phyloP scores from a whole-genome alignment of 192 early-diverging fungal genomes.

The Linnemannia schmuckeri region DNA sequence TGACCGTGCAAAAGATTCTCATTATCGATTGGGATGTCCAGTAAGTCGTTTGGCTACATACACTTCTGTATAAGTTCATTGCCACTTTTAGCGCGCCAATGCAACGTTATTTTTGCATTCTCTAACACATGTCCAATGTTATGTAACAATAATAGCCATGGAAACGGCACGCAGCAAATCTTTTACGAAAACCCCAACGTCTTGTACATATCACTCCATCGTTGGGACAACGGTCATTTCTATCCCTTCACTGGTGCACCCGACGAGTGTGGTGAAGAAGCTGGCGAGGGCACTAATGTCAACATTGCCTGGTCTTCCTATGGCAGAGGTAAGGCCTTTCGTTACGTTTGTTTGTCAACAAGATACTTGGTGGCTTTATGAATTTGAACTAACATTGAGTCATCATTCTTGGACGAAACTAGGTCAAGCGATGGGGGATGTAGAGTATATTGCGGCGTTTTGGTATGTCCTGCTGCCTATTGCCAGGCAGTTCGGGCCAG shows the following conservation, averaged over 20 bases:
- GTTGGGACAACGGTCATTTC: constrained; percentile 78
- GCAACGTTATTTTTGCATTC: too few species aligned
- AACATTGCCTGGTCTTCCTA: constrained; percentile 62
- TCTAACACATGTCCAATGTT: too few species aligned
- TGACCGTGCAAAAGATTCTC: constrained; percentile 69
- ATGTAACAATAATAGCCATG: constrained; percentile 47
- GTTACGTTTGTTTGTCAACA: too few species aligned
- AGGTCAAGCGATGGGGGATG: constrained; percentile 73
- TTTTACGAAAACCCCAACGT: constrained; percentile 82
- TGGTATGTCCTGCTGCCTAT: constrained; percentile 76
- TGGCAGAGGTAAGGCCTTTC: constrained; percentile 56
- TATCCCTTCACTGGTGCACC: constrained; percentile 74
- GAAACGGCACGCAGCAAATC: constrained; percentile 81
- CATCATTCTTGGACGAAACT: not conserved
- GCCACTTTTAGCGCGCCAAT: too few species aligned
- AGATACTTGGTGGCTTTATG: not conserved
- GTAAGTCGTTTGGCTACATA: constrained; percentile 41
- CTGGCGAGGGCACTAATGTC: constrained; percentile 67
- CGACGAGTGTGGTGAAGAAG: constrained; percentile 67
- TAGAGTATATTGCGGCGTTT: constrained; percentile 81
- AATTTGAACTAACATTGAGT: not conserved
- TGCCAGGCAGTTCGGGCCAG: constrained; percentile 78
- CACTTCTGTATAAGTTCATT: not conserved
- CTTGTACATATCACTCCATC: constrained; percentile 80
- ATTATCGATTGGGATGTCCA: constrained; percentile 83